These are phyloP conservation scores for Kokia cookei DNA, from an alignment of 441 rosid genomes.

Conservation along the genomic window DNA sequence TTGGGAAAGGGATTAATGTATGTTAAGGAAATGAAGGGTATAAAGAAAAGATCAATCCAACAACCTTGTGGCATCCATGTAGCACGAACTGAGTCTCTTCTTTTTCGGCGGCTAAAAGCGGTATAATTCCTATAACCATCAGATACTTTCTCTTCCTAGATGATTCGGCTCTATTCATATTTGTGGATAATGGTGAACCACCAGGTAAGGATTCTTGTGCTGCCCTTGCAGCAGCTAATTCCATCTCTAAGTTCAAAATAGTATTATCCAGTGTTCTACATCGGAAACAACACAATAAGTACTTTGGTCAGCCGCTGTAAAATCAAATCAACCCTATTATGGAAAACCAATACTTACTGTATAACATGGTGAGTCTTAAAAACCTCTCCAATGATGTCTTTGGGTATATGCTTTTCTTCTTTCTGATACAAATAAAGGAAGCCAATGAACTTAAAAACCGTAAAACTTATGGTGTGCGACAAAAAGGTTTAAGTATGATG, in stretches of 20 bases:
- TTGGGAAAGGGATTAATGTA: neutral
- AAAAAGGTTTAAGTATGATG: neutral
- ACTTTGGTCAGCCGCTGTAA: neutral
- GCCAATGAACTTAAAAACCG: conserved; percentile 29
- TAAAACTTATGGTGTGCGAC: neutral
- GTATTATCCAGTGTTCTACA: conserved; percentile 81
- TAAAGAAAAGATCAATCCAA: neutral
- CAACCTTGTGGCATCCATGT: conserved; percentile 99
- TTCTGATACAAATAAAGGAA: conserved; percentile 59
- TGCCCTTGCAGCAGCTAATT: conserved; percentile 89
- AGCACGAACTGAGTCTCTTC: conserved; percentile 88
- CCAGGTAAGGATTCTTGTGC: conserved; percentile 60
- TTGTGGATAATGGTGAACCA: conserved; percentile 74
- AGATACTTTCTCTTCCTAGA: conserved; percentile 51
- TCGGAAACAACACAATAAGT: conserved; percentile 11
- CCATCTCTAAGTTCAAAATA: conserved; percentile 90
- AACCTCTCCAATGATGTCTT: conserved; percentile 58
- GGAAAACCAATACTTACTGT: conserved; percentile 36
- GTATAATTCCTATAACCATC: conserved; percentile 92
- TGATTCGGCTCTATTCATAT: conserved; percentile 33
- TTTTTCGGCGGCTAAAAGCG: conserved; percentile 87
- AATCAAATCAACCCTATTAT: conserved; percentile 1
- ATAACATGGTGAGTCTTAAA: conserved; percentile 58
- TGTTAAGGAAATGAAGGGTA: neutral
- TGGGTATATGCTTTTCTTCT: conserved; percentile 61